phyloP scores from a whole-genome alignment of 1,284 basidiomycete genomes.

The Trametes hirsuta region DNA sequence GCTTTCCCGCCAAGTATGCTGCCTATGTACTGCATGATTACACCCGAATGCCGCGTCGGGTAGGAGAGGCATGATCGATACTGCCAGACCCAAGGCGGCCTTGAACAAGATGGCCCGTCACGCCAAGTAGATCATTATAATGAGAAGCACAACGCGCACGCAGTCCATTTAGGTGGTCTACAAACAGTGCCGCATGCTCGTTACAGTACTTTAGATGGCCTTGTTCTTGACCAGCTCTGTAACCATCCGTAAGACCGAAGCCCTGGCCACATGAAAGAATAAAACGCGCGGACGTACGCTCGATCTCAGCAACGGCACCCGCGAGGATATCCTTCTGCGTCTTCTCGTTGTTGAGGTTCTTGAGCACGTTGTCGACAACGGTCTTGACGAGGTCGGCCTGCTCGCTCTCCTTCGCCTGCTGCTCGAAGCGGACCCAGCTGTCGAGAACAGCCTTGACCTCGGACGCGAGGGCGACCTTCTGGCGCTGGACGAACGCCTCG shows the following conservation, averaged over 20 bases:
- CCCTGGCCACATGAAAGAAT: neutral
- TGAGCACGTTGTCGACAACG: constrained; percentile 87
- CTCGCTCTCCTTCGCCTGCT: constrained; percentile 95
- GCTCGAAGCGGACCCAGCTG: constrained; percentile 98
- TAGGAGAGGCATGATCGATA: too few relatives aligned
- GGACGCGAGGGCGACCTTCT: constrained; percentile 84
- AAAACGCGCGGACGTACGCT: constrained; percentile 70
- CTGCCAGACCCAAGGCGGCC: too few relatives aligned
- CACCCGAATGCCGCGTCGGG: too few relatives aligned
- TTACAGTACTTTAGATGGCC: constrained; percentile 51
- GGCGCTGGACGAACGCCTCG: constrained; percentile 88
- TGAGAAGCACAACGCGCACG: neutral
- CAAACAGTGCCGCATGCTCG: constrained; percentile 4
- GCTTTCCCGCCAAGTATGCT: too few relatives aligned
- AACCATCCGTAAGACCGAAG: constrained; percentile 15
- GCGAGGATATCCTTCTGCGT: constrained; percentile 90
- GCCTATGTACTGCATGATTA: too few relatives aligned
- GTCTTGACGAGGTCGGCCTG: constrained; percentile 89
- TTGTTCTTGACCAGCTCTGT: constrained; percentile 73
- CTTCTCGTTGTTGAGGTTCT: constrained; percentile 87
- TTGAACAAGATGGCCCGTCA: too few relatives aligned
- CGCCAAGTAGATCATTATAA: too few relatives aligned
- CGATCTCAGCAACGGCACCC: constrained; percentile 88
- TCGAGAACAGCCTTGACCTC: constrained; percentile 97
- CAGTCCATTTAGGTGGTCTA: constrained; percentile 11